Base-by-base conservation (phyloP, 768 basidiomycete species). In the Calocybe gangraenosa region DNA sequence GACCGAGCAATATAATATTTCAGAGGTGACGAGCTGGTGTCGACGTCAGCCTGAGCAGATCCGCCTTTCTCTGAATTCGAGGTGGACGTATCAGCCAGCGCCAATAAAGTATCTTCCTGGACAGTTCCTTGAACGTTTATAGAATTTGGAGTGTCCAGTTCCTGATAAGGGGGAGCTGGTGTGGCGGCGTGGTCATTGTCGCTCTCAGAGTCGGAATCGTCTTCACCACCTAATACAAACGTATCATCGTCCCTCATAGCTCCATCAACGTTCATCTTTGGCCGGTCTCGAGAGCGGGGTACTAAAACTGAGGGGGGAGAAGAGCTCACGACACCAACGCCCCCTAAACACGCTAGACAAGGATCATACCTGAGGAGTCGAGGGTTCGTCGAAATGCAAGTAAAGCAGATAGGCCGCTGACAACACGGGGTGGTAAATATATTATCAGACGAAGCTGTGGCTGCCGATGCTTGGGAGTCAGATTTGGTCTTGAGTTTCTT, bases 291-390 rank as follows among this genome's bases (percentile, higher is more conserved):
- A n/a, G n/a, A n/a, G n/a, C 35, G 25, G 22, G 42, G 41, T 21
- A 19, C 20, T 42, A 19, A 17, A 31, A 37, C 34, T 32, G 25
- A 34, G 37, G 49, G 44, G 22, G 48, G 36, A 41, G 34, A 38
- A 33, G 48, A 42, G 21, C 52, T 25, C 23, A 71, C 54, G 7
- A 74, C 71, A 13, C 60, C 70, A 1, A 80, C 73, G 2, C 83
- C 83, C 10, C 71, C 76, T 1, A 86, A 69, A 57, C 87, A 89
- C 6, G 72, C 70, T 14, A 90, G 62, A 59, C 87, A 90, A 6
- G 87, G 87, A 56, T 87, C 66, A 56, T 88, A 89, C 46, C 79
- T 67, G 25, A 70, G 64, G 17, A 88, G 68, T 14, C 87, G 74
- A 0, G 84, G 81, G 57, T 87, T 88, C 2, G 65, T 58, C 1